These are phyloP conservation scores for Sporothrix inflata DNA, from an alignment of 2,329 filamentous ascomycete species.

Conservation along the genomic window DNA sequence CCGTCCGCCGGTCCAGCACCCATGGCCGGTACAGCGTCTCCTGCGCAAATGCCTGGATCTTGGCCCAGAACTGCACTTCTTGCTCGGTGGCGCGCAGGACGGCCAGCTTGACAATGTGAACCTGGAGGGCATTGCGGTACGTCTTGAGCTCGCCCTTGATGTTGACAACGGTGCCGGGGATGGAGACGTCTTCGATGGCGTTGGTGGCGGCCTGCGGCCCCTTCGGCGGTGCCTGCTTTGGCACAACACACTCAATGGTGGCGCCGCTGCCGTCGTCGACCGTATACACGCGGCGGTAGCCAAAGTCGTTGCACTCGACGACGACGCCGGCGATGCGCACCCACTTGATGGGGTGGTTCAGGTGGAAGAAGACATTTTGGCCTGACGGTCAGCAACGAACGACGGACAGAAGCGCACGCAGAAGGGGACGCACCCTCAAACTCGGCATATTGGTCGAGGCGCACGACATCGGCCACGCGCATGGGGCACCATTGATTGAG, in stretches of 20 bases:
- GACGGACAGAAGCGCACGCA: not conserved
- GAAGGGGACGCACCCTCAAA: constrained; percentile 53
- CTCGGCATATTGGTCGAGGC: constrained; percentile 51
- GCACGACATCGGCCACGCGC: constrained; percentile 53
- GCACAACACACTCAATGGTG: constrained; percentile 55
- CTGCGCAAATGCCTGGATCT: constrained; percentile 53
- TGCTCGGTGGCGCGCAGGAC: constrained; percentile 55
- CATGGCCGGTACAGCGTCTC: constrained; percentile 58
- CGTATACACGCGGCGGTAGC: constrained; percentile 54
- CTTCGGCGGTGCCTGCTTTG: constrained; percentile 24
- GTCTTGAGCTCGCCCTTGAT: constrained; percentile 56
- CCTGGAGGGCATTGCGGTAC: constrained; percentile 50
- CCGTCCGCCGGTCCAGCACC: constrained; percentile 54
- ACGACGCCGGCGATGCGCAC: constrained; percentile 72
- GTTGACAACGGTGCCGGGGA: constrained; percentile 56
- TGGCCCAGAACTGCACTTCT: constrained; percentile 64
- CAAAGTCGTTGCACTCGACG: constrained; percentile 61
- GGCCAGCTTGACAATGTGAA: constrained; percentile 57
- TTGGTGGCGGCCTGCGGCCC: too few relatives aligned
- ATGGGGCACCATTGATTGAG: constrained; percentile 63
- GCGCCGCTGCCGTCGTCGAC: constrained; percentile 68
- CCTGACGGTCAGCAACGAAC: constrained; percentile 39
- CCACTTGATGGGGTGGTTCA: constrained; percentile 78
- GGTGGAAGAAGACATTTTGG: constrained; percentile 65
- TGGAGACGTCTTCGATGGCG: too few relatives aligned